phyloP scores from a whole-genome alignment of 2,329 filamentous ascomycete species.

The Sphaceloma murrayae region DNA sequence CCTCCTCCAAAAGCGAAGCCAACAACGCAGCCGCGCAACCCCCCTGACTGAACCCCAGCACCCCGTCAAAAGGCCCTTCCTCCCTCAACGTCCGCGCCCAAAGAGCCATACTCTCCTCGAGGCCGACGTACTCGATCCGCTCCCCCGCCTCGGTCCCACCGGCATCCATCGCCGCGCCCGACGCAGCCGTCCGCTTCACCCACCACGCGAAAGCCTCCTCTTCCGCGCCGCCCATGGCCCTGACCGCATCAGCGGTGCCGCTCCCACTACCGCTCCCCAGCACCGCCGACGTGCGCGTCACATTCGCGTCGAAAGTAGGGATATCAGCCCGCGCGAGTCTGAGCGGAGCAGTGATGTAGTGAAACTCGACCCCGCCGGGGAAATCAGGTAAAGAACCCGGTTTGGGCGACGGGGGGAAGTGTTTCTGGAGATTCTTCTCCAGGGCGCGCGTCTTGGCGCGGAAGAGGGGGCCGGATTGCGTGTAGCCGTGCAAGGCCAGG shows the following conservation, averaged over 20 bases:
- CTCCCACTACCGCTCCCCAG: background rate
- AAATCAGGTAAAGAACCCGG: constrained; percentile 30
- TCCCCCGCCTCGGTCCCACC: constrained; percentile 51
- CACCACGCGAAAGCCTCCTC: constrained; percentile 40
- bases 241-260: constrained; percentile 41
- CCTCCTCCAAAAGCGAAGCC: constrained; percentile 57
- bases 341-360: constrained; percentile 40
- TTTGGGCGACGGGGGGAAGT: constrained; percentile 53
- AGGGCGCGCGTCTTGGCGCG: constrained; percentile 79
- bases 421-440: constrained; percentile 68
- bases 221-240: constrained; percentile 37
- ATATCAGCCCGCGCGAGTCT: constrained; percentile 39
- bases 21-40: constrained; percentile 63
- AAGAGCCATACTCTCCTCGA: constrained; percentile 55
- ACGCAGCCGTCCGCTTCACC: constrained; percentile 39
- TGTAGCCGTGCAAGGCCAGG: constrained; percentile 60
- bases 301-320: constrained; percentile 47
- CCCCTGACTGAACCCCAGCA: constrained; percentile 77
- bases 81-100: constrained; percentile 54
- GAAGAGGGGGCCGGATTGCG: constrained; percentile 80
- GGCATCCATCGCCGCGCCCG: constrained; percentile 67
- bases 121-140: constrained; percentile 49
- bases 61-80: constrained; percentile 63
- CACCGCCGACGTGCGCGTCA: background rate
- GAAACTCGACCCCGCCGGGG: constrained; percentile 35